Evolutionary conservation across 441 rosid species (phyloP), one percentile per base, ranked within the genome.

Genomic region (Biscutella laevigata): DNA sequence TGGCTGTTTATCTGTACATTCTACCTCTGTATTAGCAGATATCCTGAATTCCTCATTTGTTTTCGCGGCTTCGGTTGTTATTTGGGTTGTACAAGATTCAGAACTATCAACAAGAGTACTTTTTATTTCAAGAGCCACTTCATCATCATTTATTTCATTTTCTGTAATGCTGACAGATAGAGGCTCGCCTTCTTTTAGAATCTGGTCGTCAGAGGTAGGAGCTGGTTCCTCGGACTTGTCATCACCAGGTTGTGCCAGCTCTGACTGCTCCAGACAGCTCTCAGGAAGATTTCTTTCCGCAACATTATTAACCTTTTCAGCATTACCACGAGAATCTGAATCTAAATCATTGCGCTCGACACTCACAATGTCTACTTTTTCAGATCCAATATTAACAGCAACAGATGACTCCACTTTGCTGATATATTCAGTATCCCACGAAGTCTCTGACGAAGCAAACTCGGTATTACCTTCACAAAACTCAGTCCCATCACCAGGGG

Each of bases 401-500:
- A 63, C 48, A 53, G 77, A 36, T 38, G 71, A 61, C 66, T 69
- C 73, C 51, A 77, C 62, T 70, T 70, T 70, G 36, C 42, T 30
- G 28, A 74, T 67, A 61, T 72, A 78, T 54, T 70, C 73, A 68
- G 71, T 60, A 24, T 67, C 78, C 85, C 80, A 79, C 0, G 57
- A 56, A 65, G 77, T 67, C 57, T 73, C 84, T 37, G 75, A 77
- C 7, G 79, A 62, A 56, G 68, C 71, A 67, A 79, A 77, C 47
- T 81, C 89, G 17, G 69, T 75, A 38, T 57, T 75, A 28, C 70
- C 85, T 54, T 77, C 82, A 62, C 79, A 75, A 56, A 75, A 77
- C 11, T 73, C 88, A 14, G 88, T 50, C 2, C 73, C 86, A 38
- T 85, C 83, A 30, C 80, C 86, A 2, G 82, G 88, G 8, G 89